A percentile compares a stretch with the other conserved stretches of the same genome.
Conservation (phyloP, 805 yeast genomes). For the Candida methanosorbosa region DNA sequence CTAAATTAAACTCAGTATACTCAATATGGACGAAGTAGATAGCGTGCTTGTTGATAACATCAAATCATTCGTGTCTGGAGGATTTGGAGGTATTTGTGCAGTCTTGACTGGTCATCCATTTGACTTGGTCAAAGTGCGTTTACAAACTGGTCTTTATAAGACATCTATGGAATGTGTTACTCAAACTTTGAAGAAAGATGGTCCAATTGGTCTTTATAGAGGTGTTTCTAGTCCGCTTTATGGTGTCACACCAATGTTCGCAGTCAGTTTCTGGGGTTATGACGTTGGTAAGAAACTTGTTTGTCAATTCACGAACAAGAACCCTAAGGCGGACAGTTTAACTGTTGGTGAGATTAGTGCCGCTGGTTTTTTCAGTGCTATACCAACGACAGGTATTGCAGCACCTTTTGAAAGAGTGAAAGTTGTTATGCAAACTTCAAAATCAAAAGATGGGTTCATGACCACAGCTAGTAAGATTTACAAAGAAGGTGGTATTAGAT, state of each 20-base stretch:
- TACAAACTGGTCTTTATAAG: constrained; percentile 70
- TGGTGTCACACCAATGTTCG: constrained; percentile 99
- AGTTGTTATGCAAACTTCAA: constrained; percentile 76
- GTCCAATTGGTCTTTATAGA: constrained; percentile 75
- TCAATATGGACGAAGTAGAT: constrained; percentile 24
- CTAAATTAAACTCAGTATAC: no score
- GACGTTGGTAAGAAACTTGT: constrained; percentile 84
- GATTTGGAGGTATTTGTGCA: constrained; percentile 94
- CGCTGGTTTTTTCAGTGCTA: constrained; percentile 91
- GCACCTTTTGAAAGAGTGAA: constrained; percentile 96
- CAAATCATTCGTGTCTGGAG: constrained; percentile 87
- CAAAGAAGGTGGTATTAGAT: constrained; percentile 70
- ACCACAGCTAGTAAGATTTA: constrained; percentile 62
- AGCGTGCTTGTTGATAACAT: constrained; percentile 57
- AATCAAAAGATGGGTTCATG: constrained; percentile 36
- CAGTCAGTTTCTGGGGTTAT: constrained; percentile 97
- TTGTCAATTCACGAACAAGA: constrained; percentile 27
- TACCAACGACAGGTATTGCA: constrained; percentile 93
- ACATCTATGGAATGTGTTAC: constrained; percentile 61
- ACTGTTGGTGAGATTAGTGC: constrained; percentile 67
- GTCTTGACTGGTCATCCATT: constrained; percentile 96
- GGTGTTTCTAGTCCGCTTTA: constrained; percentile 91
- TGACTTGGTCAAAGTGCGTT: constrained; percentile 84
- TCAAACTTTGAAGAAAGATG: constrained; percentile 63
- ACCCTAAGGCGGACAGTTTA: constrained; percentile 30